Evolutionary conservation across 73 alveolate genomes (phyloP).

Genomic region (Durusdinium trenchii): DNA sequence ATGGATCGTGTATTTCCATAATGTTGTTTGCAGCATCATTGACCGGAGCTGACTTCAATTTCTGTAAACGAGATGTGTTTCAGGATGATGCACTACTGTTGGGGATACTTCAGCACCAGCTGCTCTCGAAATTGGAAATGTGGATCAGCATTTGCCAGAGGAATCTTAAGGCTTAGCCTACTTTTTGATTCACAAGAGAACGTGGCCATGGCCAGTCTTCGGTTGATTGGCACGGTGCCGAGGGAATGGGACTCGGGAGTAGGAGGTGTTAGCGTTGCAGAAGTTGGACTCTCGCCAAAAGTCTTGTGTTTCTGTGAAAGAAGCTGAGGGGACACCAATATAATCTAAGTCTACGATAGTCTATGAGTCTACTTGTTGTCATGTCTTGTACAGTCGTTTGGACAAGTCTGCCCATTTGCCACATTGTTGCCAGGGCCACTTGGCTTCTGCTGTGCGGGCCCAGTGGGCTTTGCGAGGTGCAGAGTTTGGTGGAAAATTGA

Average conservation of each 20-base stretch:
- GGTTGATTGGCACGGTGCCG: constrained; percentile 50
- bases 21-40: no score
- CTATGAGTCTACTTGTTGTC: background rate
- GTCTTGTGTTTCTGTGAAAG: background rate
- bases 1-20: no score
- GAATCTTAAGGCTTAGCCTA: no score
- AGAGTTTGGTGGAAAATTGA: background rate
- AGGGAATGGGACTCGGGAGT: background rate
- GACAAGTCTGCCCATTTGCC: background rate
- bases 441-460: constrained; percentile 34
- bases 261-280: no score
- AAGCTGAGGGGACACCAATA: background rate
- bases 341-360: background rate
- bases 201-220: constrained; percentile 57
- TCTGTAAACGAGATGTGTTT: no score
- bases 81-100: no score
- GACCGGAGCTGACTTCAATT: no score
- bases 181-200: no score
- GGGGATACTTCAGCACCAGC: no score
- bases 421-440: background rate
- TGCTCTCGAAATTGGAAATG: no score
- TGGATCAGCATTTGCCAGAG: no score
- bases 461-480: constrained; percentile 2
- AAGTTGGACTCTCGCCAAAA: background rate
- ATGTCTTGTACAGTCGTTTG: background rate